phyloP scores from a whole-genome alignment of 148 eudicot species.

The Nepenthes mirabilis region DNA sequence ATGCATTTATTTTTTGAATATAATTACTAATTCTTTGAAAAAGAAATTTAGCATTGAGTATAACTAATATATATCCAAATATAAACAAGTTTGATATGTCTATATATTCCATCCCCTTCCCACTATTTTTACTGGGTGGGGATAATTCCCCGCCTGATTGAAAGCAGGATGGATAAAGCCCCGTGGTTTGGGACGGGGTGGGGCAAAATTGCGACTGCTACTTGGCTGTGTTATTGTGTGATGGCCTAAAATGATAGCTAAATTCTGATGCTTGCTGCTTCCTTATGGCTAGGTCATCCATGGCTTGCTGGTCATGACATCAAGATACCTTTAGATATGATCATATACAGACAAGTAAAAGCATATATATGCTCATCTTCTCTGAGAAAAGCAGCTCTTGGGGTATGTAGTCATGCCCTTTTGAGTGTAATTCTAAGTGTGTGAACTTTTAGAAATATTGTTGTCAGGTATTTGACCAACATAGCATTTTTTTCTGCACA shows the following conservation, averaged over 20 bases:
- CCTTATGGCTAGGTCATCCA: conserved; percentile 73
- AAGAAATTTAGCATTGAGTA: too few relatives aligned
- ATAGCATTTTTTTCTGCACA: too few relatives aligned
- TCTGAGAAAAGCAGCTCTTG: conserved; percentile 78
- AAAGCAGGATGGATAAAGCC: too few relatives aligned
- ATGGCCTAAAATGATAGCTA: neutral
- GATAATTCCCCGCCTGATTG: too few relatives aligned
- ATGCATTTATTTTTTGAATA: too few relatives aligned
- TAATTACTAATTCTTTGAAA: too few relatives aligned
- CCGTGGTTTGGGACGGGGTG: too few relatives aligned
- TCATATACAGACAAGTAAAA: conserved; percentile 68
- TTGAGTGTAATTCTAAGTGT: neutral
- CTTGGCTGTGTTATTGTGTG: neutral
- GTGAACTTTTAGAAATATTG: neutral
- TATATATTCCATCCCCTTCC: too few relatives aligned
- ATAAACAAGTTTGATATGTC: too few relatives aligned
- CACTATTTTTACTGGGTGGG: too few relatives aligned
- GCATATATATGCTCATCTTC: conserved; percentile 78
- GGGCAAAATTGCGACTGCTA: too few relatives aligned
- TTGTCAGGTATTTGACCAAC: neutral
- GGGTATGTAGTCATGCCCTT: conserved; percentile 39
- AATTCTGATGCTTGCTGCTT: neutral
- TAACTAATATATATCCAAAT: too few relatives aligned
- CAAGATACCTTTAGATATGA: conserved; percentile 83
- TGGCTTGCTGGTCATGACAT: conserved; percentile 64